These are phyloP conservation scores for Sutorius eximius DNA, from an alignment of 1,284 basidiomycete species.

Conservation along the genomic window DNA sequence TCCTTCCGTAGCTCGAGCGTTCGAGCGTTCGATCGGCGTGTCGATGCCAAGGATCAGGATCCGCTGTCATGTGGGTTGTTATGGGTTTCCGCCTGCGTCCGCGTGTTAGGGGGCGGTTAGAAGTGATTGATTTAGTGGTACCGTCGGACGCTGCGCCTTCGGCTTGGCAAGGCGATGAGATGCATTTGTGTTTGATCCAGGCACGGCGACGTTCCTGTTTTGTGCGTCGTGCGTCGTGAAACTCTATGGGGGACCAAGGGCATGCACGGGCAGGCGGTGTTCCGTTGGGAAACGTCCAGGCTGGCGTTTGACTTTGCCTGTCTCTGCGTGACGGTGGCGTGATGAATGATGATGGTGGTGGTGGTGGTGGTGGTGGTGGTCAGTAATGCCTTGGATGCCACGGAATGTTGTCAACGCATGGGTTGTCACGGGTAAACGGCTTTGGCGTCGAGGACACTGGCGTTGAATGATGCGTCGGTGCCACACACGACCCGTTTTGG, in stretches of 20 bases:
- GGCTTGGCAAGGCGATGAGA: not conserved
- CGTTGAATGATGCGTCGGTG: not conserved
- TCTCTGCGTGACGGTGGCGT: not conserved
- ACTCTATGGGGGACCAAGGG: not conserved
- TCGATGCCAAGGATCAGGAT: conserved; percentile 7
- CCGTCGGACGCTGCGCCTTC: not conserved
- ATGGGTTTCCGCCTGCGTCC: conserved; percentile 3
- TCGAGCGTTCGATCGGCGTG: conserved; percentile 5
- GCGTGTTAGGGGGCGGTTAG: not conserved
- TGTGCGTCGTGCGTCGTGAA: not conserved
- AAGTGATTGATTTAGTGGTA: not conserved
- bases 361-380: not conserved
- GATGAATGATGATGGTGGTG: not conserved
- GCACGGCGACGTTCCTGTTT: conserved; percentile 11
- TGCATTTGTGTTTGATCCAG: conserved; percentile 3
- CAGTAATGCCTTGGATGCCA: not conserved
- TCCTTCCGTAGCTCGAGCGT: conserved; percentile 12
- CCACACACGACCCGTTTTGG: not conserved
- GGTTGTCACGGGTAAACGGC: not conserved
- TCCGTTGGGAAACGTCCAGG: not conserved
- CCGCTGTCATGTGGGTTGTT: conserved; percentile 15
- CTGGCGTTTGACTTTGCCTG: not conserved
- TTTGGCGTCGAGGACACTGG: not conserved
- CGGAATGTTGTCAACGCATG: not conserved
- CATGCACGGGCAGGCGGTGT: not conserved